Base-by-base conservation (phyloP, 2,329 filamentous ascomycete species). In the Aspergillus aculeatinus region DNA sequence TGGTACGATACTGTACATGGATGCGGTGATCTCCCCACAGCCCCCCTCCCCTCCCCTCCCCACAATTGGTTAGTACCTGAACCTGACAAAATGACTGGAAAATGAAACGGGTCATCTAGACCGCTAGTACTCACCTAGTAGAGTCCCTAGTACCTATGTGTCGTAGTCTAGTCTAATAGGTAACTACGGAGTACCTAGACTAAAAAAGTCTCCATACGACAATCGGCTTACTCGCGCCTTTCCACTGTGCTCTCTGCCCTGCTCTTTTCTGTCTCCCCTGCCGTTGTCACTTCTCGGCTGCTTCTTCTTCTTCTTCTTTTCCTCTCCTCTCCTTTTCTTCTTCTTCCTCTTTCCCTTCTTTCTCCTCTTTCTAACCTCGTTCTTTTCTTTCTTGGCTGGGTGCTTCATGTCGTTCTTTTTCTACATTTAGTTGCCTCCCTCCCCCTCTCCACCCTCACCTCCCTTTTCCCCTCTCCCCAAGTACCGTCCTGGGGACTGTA, bases 211-310 rank as follows among this genome's bases (percentile, higher is more conserved):
- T 44, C 39, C 39, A 19, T 44, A 16, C 39, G 39, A 44, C 39
- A 44, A 44, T 44, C 39, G 39, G 42, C 21, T 33, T 25, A 25
- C 52, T 55, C 31, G 31, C 52, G 39, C 52, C 42, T 21, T 55
- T 42, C 16, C 39, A 44, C 39, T 33, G 25, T 25, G 53, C 25
- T 33, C 23, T 55, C 44, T 35, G 51, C n/a, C 23, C 39, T 51
- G 48, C 31, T 59, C 47, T 49, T 19, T 55, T 23, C 54, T 54
- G 19, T 55, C 47, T 50, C 39, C 58, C 62, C 39, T 42, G 39
- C 39, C 16, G 39, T n/a, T 42, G 39, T 42, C 39, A n/a, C 14
- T 16, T 65, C 63, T 67, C 62, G 59, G 62, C 63, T 61, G 63
- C 55, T 56, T 57, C 60, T 29, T 21, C 49, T 52, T 39, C 55